Percentiles rank a stretch among this genome's conserved stretches.
These are phyloP conservation scores for Nitzschia inconspicua DNA, from an alignment of 108 stramenopile genomes.

Conservation along the genomic window DNA sequence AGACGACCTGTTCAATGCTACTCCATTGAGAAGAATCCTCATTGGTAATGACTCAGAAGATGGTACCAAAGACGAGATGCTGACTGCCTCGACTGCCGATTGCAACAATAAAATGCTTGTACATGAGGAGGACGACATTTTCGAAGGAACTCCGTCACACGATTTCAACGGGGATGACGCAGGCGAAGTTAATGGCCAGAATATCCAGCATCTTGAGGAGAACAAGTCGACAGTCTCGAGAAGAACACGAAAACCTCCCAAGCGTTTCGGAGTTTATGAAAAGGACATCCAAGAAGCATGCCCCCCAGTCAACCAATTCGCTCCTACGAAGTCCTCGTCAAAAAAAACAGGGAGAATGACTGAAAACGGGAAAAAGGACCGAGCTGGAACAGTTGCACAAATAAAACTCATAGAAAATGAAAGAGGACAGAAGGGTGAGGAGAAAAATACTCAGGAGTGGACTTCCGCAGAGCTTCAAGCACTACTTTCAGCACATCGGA, in stretches of 20 bases:
- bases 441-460: too few relatives aligned
- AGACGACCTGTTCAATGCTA: slow-evolving; percentile 53
- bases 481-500: slow-evolving; percentile 27
- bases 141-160: background rate
- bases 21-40: slow-evolving; percentile 36
- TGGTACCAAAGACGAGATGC: too few relatives aligned
- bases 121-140: background rate
- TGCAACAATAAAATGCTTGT: background rate
- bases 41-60: background rate
- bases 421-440: background rate
- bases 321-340: background rate
- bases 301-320: too few relatives aligned
- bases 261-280: background rate
- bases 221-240: background rate
- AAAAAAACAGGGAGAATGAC: background rate
- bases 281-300: background rate
- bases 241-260: too few relatives aligned
- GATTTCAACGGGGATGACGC: background rate
- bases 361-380: background rate
- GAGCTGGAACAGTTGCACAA: background rate
- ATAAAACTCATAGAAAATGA: background rate
- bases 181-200: background rate
- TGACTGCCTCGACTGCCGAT: too few relatives aligned
- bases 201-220: background rate
- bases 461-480: background rate